phyloP scores from a whole-genome alignment of 495 filamentous ascomycete genomes.

The Penicillium pulvis region DNA sequence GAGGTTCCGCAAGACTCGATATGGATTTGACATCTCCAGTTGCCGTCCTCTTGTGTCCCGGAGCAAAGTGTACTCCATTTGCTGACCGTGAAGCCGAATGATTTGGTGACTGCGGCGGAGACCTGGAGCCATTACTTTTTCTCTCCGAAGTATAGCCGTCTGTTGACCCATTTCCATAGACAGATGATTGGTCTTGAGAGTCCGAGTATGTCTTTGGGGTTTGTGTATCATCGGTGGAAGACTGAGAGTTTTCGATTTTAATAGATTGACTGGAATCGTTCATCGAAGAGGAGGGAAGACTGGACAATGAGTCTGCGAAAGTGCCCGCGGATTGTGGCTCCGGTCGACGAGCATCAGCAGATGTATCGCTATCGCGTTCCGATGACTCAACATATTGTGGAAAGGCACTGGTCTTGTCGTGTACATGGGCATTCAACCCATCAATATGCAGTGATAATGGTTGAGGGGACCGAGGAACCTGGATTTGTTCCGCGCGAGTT shows the following conservation, averaged over 20 bases:
- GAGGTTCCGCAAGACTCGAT: slow-evolving; percentile 41
- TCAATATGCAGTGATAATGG: slow-evolving; percentile 30
- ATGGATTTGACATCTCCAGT: slow-evolving; percentile 62
- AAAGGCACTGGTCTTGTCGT: slow-evolving; percentile 11
- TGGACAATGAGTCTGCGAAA: slow-evolving; percentile 22
- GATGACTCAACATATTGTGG: slow-evolving; percentile 26
- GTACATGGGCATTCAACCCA: slow-evolving; percentile 19
- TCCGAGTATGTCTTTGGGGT: slow-evolving; percentile 14
- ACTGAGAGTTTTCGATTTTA: slow-evolving; percentile 12
- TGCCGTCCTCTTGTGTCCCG: slow-evolving; percentile 62
- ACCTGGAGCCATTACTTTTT: slow-evolving; percentile 15
- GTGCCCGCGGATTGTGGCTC: slow-evolving; percentile 27
- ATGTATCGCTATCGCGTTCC: slow-evolving; percentile 29
- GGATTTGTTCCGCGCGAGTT: slow-evolving; percentile 13
- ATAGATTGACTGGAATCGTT: slow-evolving; percentile 17
- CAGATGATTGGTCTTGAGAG: slow-evolving; percentile 9
- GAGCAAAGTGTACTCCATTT: slow-evolving; percentile 16
- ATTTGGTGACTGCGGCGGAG: slow-evolving; percentile 13
- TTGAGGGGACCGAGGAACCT: slow-evolving; percentile 25
- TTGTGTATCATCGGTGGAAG: slow-evolving; percentile 13
- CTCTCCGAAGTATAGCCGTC: slow-evolving; percentile 14
- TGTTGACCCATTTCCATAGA: slow-evolving; percentile 14
- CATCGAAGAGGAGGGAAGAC: slow-evolving; percentile 18
- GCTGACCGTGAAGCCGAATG: slow-evolving; percentile 13
- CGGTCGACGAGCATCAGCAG: slow-evolving; percentile 20